These are phyloP conservation scores for Lentinus tigrinus DNA, from an alignment of 768 basidiomycete species.

Conservation along the genomic window DNA sequence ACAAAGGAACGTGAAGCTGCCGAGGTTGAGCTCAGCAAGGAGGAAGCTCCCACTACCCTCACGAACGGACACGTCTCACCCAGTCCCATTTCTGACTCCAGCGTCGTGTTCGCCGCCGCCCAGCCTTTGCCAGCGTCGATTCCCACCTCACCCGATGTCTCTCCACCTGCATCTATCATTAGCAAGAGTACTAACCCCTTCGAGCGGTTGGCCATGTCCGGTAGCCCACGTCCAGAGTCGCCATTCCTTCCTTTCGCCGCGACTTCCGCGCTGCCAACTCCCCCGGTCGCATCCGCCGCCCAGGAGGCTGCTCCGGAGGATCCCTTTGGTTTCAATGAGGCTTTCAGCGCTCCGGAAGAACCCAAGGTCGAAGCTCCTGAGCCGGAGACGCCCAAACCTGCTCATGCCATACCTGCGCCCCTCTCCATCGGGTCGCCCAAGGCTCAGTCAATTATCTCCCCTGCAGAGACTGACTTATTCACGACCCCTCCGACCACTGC, in stretches of 20 bases:
- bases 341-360: slow-evolving; percentile 24
- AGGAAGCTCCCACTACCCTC: slow-evolving; percentile 13
- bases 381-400: slow-evolving; percentile 13
- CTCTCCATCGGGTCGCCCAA: slow-evolving; percentile 5
- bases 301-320: slow-evolving; percentile 34
- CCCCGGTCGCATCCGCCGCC: slow-evolving; percentile 29
- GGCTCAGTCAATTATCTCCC: slow-evolving; percentile 20
- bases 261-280: slow-evolving; percentile 37
- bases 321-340: slow-evolving; percentile 51
- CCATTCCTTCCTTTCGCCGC: slow-evolving; percentile 56
- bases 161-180: slow-evolving; percentile 41
- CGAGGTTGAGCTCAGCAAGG: slow-evolving; percentile 48
- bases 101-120: slow-evolving; percentile 52
- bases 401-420: slow-evolving; percentile 2
- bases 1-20: slow-evolving; percentile 55
- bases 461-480: slow-evolving; percentile 38
- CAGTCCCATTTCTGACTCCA: slow-evolving; percentile 18
- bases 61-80: slow-evolving; percentile 22
- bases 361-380: slow-evolving; percentile 5
- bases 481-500: slow-evolving; percentile 57
- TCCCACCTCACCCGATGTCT: slow-evolving; percentile 33
- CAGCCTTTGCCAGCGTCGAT: slow-evolving; percentile 66
- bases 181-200: slow-evolving; percentile 91
- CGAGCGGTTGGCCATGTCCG: slow-evolving; percentile 60
- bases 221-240: slow-evolving; percentile 51